Percentiles rank a stretch among this genome's conserved stretches.
Evolutionary conservation across 768 basidiomycete genomes (phyloP).

Genomic region (Solioccasus polychromus): DNA sequence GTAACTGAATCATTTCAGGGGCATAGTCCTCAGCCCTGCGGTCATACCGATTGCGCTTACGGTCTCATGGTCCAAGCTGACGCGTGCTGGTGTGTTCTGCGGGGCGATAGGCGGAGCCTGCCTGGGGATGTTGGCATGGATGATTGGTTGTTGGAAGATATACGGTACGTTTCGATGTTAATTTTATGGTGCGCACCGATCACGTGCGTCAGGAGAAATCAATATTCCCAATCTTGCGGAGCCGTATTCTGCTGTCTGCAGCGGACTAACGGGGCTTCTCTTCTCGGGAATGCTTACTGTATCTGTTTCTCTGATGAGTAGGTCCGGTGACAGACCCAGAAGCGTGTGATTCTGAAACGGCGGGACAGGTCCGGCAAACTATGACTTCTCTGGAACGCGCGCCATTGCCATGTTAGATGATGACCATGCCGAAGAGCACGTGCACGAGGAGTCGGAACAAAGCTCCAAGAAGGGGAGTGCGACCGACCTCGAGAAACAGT

Average conservation of each 20-base stretch:
- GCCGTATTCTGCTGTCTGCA: slow-evolving; percentile 40
- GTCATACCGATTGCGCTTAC: slow-evolving; percentile 50
- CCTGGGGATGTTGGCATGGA: slow-evolving; percentile 48
- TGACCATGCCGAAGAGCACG: neutral
- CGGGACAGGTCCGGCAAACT: slow-evolving; percentile 32
- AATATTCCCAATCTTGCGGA: slow-evolving; percentile 36
- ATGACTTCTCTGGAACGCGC: slow-evolving; percentile 38
- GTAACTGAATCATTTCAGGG: slow-evolving; percentile 29
- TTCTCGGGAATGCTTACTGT: slow-evolving; percentile 38
- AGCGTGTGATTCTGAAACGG: neutral
- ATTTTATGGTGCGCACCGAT: neutral
- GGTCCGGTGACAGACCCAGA: slow-evolving; percentile 2
- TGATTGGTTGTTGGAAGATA: slow-evolving; percentile 50
- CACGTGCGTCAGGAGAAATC: slow-evolving; percentile 28
- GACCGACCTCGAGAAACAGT: slow-evolving; percentile 16
- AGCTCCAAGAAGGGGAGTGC: neutral
- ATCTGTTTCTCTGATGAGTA: slow-evolving; percentile 35
- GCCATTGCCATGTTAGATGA: slow-evolving; percentile 33
- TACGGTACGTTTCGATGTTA: slow-evolving; percentile 30
- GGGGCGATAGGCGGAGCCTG: slow-evolving; percentile 42
- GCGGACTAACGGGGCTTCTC: slow-evolving; percentile 36
- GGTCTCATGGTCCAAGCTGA: slow-evolving; percentile 46
- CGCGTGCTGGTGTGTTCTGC: slow-evolving; percentile 36
- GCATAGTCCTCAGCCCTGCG: slow-evolving; percentile 47
- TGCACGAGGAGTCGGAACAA: neutral